These are phyloP conservation scores for Schizochytrium sp. DNA, from an alignment of 108 stramenopile species.

Conservation along the genomic window DNA sequence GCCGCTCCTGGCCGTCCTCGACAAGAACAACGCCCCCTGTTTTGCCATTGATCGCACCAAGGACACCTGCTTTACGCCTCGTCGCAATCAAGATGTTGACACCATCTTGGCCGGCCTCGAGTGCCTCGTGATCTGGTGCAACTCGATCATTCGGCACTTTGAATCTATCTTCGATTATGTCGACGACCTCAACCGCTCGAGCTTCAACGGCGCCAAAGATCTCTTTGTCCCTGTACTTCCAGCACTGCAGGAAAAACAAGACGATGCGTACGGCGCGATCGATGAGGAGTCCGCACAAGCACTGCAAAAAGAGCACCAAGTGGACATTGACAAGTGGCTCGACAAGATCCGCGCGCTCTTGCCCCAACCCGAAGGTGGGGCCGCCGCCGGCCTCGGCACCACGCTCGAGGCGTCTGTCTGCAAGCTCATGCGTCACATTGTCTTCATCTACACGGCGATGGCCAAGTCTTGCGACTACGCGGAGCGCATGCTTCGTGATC, in stretches of 20 bases:
- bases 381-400: background rate
- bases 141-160: background rate
- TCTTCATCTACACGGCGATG: background rate
- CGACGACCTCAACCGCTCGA: background rate
- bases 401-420: background rate
- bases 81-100: background rate
- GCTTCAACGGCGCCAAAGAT: background rate
- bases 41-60: slow-evolving; percentile 15
- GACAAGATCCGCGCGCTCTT: background rate
- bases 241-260: background rate
- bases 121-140: background rate
- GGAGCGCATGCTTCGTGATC: background rate
- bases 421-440: background rate
- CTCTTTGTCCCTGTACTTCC: background rate
- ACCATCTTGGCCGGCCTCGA: background rate
- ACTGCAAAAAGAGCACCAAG: background rate
- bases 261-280: background rate
- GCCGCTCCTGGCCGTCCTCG: background rate
- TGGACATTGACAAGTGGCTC: background rate
- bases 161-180: background rate
- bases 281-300: background rate
- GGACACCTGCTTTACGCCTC: background rate
- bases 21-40: background rate
- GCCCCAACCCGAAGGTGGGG: background rate
- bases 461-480: background rate